These are phyloP conservation scores for Sporothrix variecibatus DNA, from an alignment of 2,329 filamentous ascomycete genomes.

Conservation along the genomic window DNA sequence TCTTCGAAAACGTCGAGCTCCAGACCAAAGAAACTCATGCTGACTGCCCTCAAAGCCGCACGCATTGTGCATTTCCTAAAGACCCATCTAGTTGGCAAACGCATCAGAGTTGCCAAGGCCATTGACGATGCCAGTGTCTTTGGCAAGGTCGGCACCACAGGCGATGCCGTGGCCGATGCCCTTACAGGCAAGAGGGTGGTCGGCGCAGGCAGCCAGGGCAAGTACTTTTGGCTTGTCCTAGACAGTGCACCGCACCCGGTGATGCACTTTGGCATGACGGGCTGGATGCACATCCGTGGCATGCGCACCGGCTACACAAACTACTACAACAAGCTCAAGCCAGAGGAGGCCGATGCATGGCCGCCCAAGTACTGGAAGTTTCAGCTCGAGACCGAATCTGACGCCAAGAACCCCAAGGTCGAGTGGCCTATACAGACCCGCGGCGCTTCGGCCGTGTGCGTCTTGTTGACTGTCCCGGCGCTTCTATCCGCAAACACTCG, in stretches of 20 bases:
- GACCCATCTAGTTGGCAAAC: conserved; percentile 81
- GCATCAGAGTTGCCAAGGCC: conserved; percentile 67
- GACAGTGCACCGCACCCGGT: conserved; percentile 81
- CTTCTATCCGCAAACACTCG: conserved; percentile 71
- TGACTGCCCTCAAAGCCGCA: conserved; percentile 44
- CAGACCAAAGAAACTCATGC: neutral
- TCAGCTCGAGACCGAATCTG: conserved; percentile 64
- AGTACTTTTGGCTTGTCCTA: conserved; percentile 85
- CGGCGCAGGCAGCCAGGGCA: conserved; percentile 80
- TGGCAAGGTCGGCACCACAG: conserved; percentile 84
- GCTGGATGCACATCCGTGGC: conserved; percentile 87
- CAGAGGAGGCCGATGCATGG: conserved; percentile 66
- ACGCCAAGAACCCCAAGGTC: conserved; percentile 49
- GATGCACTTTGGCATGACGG: conserved; percentile 81
- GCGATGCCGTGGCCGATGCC: conserved; percentile 70
- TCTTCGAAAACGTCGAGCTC: neutral
- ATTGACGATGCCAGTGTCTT: conserved; percentile 83
- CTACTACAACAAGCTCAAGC: conserved; percentile 73
- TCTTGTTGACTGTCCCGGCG: conserved; percentile 76
- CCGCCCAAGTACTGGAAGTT: conserved; percentile 93
- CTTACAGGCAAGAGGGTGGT: conserved; percentile 71
- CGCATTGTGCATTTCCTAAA: conserved; percentile 84
- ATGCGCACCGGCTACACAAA: conserved; percentile 76
- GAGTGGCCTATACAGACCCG: conserved; percentile 80
- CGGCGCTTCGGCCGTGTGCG: conserved; percentile 78